Evolutionary conservation across 331 rosid genomes (phyloP), one percentile per base, ranked within the genome.

Genomic region (Acacia concinna): DNA sequence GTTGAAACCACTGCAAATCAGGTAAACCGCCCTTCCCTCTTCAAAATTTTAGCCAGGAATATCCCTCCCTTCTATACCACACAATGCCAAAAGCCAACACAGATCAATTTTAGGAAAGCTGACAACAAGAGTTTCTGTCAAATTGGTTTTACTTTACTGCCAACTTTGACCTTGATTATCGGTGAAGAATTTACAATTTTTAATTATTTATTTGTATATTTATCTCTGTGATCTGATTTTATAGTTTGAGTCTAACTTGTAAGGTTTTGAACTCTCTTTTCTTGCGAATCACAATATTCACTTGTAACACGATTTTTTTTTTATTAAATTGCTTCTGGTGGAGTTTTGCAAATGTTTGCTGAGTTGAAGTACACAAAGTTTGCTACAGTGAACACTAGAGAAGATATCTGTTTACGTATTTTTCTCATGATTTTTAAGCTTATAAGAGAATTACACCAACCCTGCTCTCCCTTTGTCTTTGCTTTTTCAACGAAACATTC

Each of bases 1-100:
- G 89, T 96, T 85, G 97, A 93, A 86, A 93, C 98, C 76, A 96
- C 99, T 41, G 88, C 88, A 70, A 96, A 96, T 88, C 99, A 96
- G 99, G 99, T 96, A 83, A 80, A 27, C 32, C 13, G 34, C 67
- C 73, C 27, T 43, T 73, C 20, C 32, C 73, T 14, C 37, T 34
- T 27, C 38, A 14, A 12, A 60, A 28, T 14, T 13, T 5, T 6
- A 40, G 68, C 40, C 21, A 5, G 68, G 21, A 62, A 15, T 5
- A 14, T 4, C 40, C 11, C 40, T 0, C 3, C 25, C 38, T 12
- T 12, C 27, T 27, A 27, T 27, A 34, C 68, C 47, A 12, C 21
- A 27, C 47, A 31, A 68, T 68, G 43, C 52, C 68, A 30, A 37
- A 73, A 64, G 67, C 52, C 75, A 57, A 47, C 14, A 34, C 60